A percentile compares a stretch with the other conserved stretches of the same genome.
Conservation (phyloP, 805 yeast species). For the Candida parachauliodes region DNA sequence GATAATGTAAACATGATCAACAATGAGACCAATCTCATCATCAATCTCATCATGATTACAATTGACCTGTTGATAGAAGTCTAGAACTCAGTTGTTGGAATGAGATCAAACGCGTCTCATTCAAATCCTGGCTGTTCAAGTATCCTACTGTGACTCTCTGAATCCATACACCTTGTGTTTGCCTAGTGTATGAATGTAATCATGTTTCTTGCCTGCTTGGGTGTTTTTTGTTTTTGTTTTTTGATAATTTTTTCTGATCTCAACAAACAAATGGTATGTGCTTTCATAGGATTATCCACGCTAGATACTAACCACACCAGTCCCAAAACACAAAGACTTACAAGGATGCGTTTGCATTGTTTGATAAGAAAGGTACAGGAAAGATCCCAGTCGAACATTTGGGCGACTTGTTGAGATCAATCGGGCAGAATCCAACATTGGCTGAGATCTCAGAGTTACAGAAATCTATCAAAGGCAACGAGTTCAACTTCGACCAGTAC, state of each 20-base stretch:
- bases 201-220: too few species aligned
- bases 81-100: too few species aligned
- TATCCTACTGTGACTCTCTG: too few species aligned
- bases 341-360: constrained; percentile 94
- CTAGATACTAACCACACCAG: constrained; percentile 15
- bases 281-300: neutral
- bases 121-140: too few species aligned
- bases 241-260: constrained; percentile 1
- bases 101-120: too few species aligned
- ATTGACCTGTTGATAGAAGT: too few species aligned
- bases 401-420: constrained; percentile 93
- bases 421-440: constrained; percentile 97
- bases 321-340: constrained; percentile 45
- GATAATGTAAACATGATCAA: too few species aligned
- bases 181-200: too few species aligned
- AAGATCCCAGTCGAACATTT: constrained; percentile 77
- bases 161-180: too few species aligned
- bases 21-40: too few species aligned
- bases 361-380: constrained; percentile 95
- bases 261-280: constrained; percentile 2
- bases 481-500: constrained; percentile 73
- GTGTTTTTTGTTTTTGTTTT: neutral
- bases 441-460: constrained; percentile 67
- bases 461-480: constrained; percentile 42
- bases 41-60: too few species aligned